A percentile compares a stretch with the other conserved stretches of the same genome.
Evolutionary conservation across 345 rosid species (phyloP).

Genomic region (Turnera subulata): DNA sequence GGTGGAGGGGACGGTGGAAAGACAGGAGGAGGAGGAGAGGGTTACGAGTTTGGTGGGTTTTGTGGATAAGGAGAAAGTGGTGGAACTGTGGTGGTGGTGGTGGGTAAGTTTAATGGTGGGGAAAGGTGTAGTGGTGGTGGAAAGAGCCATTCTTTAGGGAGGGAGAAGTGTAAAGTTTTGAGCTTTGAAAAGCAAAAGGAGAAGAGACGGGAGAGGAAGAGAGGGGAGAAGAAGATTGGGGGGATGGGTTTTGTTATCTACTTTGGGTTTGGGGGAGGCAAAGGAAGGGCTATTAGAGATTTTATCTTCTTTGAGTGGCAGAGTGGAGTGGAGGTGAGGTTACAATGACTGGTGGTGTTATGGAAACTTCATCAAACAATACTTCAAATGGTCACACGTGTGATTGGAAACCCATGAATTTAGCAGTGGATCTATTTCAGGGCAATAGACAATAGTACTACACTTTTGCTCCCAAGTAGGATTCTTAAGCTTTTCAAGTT

Average conservation of each 20-base stretch:
- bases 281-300: conserved; percentile 25
- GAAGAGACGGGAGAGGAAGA: background rate
- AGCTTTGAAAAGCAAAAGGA: background rate
- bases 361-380: conserved; percentile 9
- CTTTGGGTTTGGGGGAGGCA: background rate
- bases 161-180: background rate
- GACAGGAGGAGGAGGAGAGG: conserved; percentile 59
- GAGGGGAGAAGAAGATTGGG: conserved; percentile 12
- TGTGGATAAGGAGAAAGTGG: conserved; percentile 31
- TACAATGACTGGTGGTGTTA: conserved; percentile 1
- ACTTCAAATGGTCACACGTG: conserved; percentile 16
- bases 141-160: conserved; percentile 46
- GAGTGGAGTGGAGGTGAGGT: background rate
- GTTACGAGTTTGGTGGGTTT: conserved; percentile 27
- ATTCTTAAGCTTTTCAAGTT: too few species aligned
- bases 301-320: conserved; percentile 14
- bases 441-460: too few species aligned
- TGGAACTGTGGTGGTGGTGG: conserved; percentile 32
- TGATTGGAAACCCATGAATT: background rate
- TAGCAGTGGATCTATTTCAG: too few species aligned
- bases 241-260: conserved; percentile 29
- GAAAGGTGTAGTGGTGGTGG: conserved; percentile 43
- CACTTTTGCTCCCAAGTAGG: too few species aligned
- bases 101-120: conserved; percentile 41
- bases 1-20: conserved; percentile 24